A percentile compares a stretch with the other conserved stretches of the same genome.
phyloP scores from a whole-genome alignment of 352 stramenopile genomes.

The Phytophthora melonis region DNA sequence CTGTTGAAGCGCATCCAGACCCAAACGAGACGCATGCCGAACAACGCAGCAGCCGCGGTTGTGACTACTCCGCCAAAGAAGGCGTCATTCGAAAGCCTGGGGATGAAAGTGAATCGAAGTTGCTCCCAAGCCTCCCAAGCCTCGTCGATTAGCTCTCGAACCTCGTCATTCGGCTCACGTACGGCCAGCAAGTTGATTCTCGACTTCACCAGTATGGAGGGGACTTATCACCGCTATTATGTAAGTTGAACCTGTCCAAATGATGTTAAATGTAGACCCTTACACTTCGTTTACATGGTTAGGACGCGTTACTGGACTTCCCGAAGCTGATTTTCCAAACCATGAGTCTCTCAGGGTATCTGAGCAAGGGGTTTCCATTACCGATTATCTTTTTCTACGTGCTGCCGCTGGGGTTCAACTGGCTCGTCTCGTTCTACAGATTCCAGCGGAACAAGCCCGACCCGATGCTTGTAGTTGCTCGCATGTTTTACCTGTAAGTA shows the following conservation, averaged over 20 bases:
- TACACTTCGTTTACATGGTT: neutral
- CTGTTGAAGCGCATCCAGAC: conserved; percentile 24
- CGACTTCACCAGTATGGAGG: conserved; percentile 49
- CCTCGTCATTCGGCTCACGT: conserved; percentile 16
- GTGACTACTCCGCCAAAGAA: neutral
- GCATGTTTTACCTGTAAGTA: conserved; percentile 53
- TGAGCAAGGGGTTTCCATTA: conserved; percentile 54
- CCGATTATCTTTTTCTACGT: conserved; percentile 53
- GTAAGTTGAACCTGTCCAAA: conserved; percentile 25
- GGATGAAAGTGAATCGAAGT: conserved; percentile 2
- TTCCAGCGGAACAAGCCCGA: conserved; percentile 53
- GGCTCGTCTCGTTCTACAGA: conserved; percentile 57
- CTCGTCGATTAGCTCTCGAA: conserved; percentile 2
- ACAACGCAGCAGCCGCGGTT: neutral
- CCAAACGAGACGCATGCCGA: conserved; percentile 5
- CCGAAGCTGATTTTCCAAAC: conserved; percentile 61
- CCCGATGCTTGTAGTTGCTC: conserved; percentile 38
- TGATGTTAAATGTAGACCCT: neutral
- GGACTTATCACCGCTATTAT: conserved; percentile 51
- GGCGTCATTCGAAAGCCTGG: conserved; percentile 22
- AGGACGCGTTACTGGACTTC: conserved; percentile 44
- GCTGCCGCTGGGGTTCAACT: conserved; percentile 50
- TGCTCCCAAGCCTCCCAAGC: conserved; percentile 13
- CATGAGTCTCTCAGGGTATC: conserved; percentile 44
- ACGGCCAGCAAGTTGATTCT: conserved; percentile 29